phyloP scores from a whole-genome alignment of 139 green algal genomes.

The Spirogloea muscicola region DNA sequence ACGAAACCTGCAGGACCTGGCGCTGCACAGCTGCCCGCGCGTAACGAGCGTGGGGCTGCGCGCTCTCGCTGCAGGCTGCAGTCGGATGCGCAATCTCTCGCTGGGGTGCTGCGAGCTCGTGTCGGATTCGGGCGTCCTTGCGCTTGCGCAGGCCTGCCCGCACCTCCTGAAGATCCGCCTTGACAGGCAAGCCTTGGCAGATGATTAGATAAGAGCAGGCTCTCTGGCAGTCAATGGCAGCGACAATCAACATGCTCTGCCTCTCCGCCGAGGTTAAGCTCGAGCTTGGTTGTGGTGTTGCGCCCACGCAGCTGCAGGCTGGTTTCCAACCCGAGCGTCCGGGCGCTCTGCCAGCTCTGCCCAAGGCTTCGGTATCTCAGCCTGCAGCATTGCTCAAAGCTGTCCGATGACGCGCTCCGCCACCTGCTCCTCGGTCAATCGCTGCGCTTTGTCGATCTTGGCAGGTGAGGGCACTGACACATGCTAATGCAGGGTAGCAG shows the following conservation, averaged over 20 bases:
- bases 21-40: constrained; percentile 27
- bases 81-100: constrained; percentile 8
- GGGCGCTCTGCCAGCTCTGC: constrained; percentile 13
- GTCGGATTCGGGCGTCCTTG: constrained; percentile 27
- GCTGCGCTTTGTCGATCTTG: constrained; percentile 34
- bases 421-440: background rate
- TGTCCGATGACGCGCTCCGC: constrained; percentile 28
- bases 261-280: too few relatives aligned
- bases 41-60: constrained; percentile 29
- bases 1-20: constrained; percentile 27
- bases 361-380: constrained; percentile 26
- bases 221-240: too few relatives aligned
- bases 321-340: constrained; percentile 29
- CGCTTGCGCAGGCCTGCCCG: constrained; percentile 16
- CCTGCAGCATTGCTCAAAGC: constrained; percentile 41
- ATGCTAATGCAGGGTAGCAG: too few relatives aligned
- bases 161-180: constrained; percentile 38
- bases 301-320: constrained; percentile 33
- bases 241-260: too few relatives aligned
- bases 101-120: constrained; percentile 33
- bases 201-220: too few relatives aligned
- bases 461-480: constrained; percentile 12
- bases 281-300: too few relatives aligned
- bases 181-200: too few relatives aligned
- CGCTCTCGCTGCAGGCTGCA: constrained; percentile 8